Evolutionary conservation across 2,329 filamentous ascomycete species (phyloP), one percentile per base, ranked within the genome.

Genomic region (Zymoseptoria tritici): DNA sequence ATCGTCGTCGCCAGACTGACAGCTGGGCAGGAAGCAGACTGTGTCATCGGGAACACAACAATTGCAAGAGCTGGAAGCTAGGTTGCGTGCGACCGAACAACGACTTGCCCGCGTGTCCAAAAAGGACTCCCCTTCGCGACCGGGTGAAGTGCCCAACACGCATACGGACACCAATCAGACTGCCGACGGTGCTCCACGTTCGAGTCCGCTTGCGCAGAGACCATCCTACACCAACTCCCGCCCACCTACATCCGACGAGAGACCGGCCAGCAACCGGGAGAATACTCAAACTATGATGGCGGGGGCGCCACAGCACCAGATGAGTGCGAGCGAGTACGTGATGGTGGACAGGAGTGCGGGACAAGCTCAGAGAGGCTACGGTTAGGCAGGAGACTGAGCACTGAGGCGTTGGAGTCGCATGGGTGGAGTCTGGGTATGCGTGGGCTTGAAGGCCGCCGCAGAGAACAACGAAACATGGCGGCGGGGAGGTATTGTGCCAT

Each of bases 1-100:
- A 29, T 29, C 52, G 20, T n/a, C 49, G 52, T 46, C n/a, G 20
- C 31, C n/a, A 22, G 19, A 52, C 60, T 62, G 55, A 59, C 52
- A 24, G 29, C 49, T 16, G 8, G 29, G 64, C 73, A 96, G 91
- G 76, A 94, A 94, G 77, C 85, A 91, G 72, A 83, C 84, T 61
- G 86, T 97, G 71, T 83, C 82, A 64, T 84, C 82, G 56, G 89
- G 90, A 73, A 85, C 84, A 58, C 84, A 85, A 64, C 90, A 97
- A 76, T 87, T 97, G 66, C 87, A 96, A 75, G 85, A 87, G 59
- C 86, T 97, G 70, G 91, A 97, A 77, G 85, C 85, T 56, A 87
- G 86, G 67, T 85, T 97, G 68, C 87, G 85, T 68, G 91, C 91
- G 70, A 91, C 94, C 76, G 92, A 97, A 76, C 83, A 88, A 67